These are phyloP conservation scores for Vachellia pachyceras DNA, from an alignment of 306 rosid species.

Conservation along the genomic window DNA sequence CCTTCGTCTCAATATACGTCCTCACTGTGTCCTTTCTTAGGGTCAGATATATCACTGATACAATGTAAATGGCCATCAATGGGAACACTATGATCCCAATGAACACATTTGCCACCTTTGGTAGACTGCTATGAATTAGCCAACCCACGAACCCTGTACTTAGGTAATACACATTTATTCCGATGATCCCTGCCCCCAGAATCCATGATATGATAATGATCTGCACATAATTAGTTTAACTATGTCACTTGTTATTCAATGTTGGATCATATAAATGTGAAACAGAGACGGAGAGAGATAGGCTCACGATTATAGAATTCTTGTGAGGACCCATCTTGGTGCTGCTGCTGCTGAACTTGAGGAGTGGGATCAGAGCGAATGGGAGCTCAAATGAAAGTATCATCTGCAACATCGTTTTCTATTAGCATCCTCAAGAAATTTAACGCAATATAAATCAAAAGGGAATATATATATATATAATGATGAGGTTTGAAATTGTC, in stretches of 20 bases:
- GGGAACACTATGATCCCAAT: conserved; percentile 81
- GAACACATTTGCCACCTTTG: conserved; percentile 65
- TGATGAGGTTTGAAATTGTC: neutral
- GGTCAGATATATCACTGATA: conserved; percentile 64
- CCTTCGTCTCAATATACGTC: conserved; percentile 54
- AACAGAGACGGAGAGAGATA: neutral
- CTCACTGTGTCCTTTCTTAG: conserved; percentile 65
- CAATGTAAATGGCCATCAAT: conserved; percentile 63
- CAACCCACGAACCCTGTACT: conserved; percentile 79
- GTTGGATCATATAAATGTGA: neutral
- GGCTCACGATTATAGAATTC: conserved; percentile 59
- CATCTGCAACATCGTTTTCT: conserved; percentile 64
- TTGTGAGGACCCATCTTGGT: conserved; percentile 95
- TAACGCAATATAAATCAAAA: neutral
- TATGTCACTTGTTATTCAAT: conserved; percentile 13
- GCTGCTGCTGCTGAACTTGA: conserved; percentile 79
- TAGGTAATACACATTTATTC: conserved; percentile 83
- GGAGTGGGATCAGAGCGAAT: conserved; percentile 88
- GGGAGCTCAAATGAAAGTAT: conserved; percentile 93
- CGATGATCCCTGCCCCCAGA: conserved; percentile 67
- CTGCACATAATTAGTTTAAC: conserved; percentile 40
- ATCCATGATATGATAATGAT: conserved; percentile 73
- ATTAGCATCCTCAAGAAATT: neutral
- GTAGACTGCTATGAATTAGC: conserved; percentile 68
- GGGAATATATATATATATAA: neutral